Evolutionary conservation across 768 basidiomycete genomes (phyloP), one percentile per base, ranked within the genome.

Genomic region (Tulasnella sp.): DNA sequence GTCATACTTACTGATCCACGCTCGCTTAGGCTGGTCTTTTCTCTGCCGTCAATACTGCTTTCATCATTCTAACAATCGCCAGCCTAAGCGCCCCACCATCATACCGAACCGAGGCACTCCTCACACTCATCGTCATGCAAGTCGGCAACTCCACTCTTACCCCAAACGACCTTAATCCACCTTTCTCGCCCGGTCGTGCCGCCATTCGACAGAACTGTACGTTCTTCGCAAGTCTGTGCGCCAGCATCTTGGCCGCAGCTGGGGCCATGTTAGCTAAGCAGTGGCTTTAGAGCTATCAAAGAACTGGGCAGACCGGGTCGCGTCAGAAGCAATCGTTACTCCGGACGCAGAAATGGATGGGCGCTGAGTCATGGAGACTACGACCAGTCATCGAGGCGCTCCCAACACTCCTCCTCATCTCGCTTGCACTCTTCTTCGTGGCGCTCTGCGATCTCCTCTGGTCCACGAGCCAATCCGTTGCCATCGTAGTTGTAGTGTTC

Each of bases 11-110:
- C n/a, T n/a, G n/a, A n/a, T n/a, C n/a, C n/a, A n/a, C n/a, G n/a
- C n/a, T n/a, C n/a, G n/a, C n/a, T n/a, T n/a, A 53, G 52, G 52
- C 52, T 30, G 52, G 52, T 4, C 27, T 53, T 9, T 53, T 53
- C 52, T 53, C 52, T 3, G 27, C 52, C 15, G 27, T 53, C 5
- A 53, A 38, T 27, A 53, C 52, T 10, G 32, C 52, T 13, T 53
- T 53, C 38, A 53, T 53, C 15, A 26, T 30, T 17, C 30, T 32
- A 21, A 53, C 52, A 44, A 32, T 32, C 24, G 21, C 27, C 11
- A 21, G n/a, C 19, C 52, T 53, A 10, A 26, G 21, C 11, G 29
- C 27, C 4, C 15, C 29, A 21, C 8, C 52, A 4, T 53, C 52
- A 7, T 9, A 23, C 11, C 23, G 32, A 15, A 30, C 27, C 30